Conservation (phyloP, 352 stramenopile species). For the Phytopythium mirpurense region DNA sequence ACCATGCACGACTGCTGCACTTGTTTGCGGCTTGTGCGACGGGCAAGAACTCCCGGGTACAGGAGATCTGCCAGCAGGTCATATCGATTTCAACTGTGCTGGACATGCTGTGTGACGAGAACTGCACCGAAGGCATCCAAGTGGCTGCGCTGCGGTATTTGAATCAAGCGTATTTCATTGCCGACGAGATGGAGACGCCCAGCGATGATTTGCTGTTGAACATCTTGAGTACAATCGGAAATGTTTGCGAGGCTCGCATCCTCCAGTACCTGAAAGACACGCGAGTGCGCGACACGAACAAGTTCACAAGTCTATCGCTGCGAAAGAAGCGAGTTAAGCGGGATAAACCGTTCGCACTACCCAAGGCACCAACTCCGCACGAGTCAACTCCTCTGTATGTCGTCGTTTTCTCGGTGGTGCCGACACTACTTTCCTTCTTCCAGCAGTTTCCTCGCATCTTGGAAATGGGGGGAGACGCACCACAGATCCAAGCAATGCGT, state of each 20-base stretch:
- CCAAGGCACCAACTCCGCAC: conserved; percentile 17
- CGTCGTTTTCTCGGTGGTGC: conserved; percentile 32
- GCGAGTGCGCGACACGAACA: conserved; percentile 46
- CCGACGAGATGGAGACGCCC: conserved; percentile 44
- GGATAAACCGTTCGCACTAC: conserved; percentile 17
- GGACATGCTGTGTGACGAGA: conserved; percentile 24
- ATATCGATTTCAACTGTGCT: conserved; percentile 37
- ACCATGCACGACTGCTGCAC: conserved; percentile 48
- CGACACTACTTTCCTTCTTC: conserved; percentile 46
- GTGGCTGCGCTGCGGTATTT: conserved; percentile 51
- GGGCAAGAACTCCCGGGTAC: conserved; percentile 52
- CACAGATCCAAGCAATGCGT: conserved; percentile 6
- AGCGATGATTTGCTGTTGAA: conserved; percentile 30
- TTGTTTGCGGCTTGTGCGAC: conserved; percentile 54
- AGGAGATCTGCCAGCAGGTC: conserved; percentile 69
- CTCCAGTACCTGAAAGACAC: conserved; percentile 29
- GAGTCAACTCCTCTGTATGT: conserved; percentile 34
- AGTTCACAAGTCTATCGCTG: conserved; percentile 28
- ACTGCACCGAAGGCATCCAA: conserved; percentile 49
- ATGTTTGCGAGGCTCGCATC: conserved; percentile 27
- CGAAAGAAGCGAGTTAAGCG: conserved; percentile 40
- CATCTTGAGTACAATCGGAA: conserved; percentile 25
- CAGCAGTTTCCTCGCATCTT: conserved; percentile 48
- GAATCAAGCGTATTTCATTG: conserved; percentile 51
- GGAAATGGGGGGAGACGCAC: conserved; percentile 21